Evolutionary conservation across 306 rosid species (phyloP).

Genomic region (Coriaria nepalensis): DNA sequence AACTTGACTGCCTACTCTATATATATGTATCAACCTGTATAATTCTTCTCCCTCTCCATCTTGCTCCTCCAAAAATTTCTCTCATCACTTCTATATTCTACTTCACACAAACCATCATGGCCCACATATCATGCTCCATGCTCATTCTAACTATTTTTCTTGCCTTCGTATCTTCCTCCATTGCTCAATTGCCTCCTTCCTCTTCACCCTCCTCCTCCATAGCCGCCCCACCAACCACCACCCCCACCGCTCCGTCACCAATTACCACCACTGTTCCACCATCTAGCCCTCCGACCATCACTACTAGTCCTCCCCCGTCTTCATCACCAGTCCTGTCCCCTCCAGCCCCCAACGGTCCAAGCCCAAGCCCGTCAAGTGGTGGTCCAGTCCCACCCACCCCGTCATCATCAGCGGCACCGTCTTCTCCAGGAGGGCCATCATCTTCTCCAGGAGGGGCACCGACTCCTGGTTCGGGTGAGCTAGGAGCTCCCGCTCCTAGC

Average conservation of each 20-base stretch:
- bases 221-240: conserved; percentile 5
- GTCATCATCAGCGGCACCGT: not conserved
- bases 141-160: conserved; percentile 6
- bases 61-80: not conserved
- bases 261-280: not conserved
- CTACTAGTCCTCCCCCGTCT: not conserved
- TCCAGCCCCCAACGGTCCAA: not conserved
- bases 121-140: conserved; percentile 6
- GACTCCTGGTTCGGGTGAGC: no score
- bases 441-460: not conserved
- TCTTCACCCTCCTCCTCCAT: conserved; percentile 7
- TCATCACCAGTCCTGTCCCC: not conserved
- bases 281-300: no score
- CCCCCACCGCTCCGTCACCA: not conserved
- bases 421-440: not conserved
- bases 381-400: not conserved
- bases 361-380: conserved; percentile 2
- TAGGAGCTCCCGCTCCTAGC: not conserved
- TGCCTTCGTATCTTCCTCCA: conserved; percentile 3
- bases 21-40: no score
- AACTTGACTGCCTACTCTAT: no score
- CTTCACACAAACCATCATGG: conserved; percentile 1
- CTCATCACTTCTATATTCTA: not conserved
- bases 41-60: not conserved
- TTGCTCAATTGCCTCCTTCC: conserved; percentile 14